Percentiles rank a stretch among this genome's conserved stretches.
Evolutionary conservation across 2,329 filamentous ascomycete genomes (phyloP).

Genomic region (Stachybotrys echinatus): DNA sequence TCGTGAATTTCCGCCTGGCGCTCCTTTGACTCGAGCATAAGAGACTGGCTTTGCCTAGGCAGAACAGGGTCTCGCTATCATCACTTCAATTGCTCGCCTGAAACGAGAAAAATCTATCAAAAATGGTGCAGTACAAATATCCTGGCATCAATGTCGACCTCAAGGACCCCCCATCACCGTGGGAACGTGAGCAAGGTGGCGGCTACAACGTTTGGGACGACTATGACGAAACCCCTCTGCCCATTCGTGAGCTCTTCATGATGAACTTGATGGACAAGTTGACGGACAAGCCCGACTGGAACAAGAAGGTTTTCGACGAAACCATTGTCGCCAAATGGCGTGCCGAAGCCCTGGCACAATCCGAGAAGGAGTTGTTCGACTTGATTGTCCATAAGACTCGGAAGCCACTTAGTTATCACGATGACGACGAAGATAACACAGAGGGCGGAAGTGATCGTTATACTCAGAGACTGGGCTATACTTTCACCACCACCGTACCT

Average conservation of each 20-base stretch:
- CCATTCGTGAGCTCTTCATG: not conserved
- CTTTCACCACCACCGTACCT: not conserved
- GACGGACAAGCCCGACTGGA: not conserved
- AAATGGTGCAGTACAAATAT: not conserved
- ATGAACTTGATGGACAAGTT: not conserved
- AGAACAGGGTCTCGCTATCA: not conserved
- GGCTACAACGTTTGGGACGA: not conserved
- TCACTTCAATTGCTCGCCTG: not conserved
- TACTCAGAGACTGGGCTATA: not conserved
- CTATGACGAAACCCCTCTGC: not conserved
- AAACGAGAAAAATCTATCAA: not conserved
- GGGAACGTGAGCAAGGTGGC: no score
- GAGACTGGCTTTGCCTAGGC: not conserved
- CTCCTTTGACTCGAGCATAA: not conserved
- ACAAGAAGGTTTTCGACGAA: conserved; percentile 1
- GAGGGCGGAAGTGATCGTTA: not conserved
- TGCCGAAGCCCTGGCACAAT: not conserved
- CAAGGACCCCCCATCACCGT: not conserved
- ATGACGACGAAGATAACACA: not conserved
- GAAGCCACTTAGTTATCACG: not conserved
- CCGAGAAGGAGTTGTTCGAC: not conserved
- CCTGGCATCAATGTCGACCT: not conserved
- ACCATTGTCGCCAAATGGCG: conserved; percentile 1
- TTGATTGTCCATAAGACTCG: not conserved
- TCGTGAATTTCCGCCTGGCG: not conserved